These are phyloP conservation scores for Hymenoscyphus occultus DNA, from an alignment of 2,329 filamentous ascomycete genomes.

Conservation along the genomic window DNA sequence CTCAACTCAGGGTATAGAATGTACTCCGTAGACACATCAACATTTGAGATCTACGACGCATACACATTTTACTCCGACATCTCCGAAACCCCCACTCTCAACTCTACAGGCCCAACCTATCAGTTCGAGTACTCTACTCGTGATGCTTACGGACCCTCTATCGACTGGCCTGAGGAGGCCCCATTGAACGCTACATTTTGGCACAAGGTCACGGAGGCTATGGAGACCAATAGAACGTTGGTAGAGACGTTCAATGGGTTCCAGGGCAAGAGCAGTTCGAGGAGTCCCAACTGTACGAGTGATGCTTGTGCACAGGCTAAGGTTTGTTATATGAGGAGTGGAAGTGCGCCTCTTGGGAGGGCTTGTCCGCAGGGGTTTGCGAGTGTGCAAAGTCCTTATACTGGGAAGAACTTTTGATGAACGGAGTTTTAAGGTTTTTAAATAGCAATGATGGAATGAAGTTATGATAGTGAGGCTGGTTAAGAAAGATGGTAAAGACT, in stretches of 20 bases:
- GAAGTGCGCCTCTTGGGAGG: slow-evolving; percentile 49
- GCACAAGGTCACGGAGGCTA: slow-evolving; percentile 55
- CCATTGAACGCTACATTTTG: slow-evolving; percentile 59
- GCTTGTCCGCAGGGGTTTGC: slow-evolving; percentile 51
- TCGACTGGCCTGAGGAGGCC: slow-evolving; percentile 45
- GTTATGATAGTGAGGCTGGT: background rate
- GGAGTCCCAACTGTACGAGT: slow-evolving; percentile 51
- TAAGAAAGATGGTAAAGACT: background rate
- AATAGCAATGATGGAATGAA: background rate
- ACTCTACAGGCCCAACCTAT: slow-evolving; percentile 45
- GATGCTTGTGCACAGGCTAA: slow-evolving; percentile 51
- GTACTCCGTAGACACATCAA: slow-evolving; percentile 53
- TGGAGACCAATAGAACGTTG: slow-evolving; percentile 50
- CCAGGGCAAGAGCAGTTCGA: slow-evolving; percentile 50
- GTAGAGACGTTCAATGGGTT: slow-evolving; percentile 49
- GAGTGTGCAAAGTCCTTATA: slow-evolving; percentile 40
- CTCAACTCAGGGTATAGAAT: slow-evolving; percentile 52
- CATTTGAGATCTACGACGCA: slow-evolving; percentile 52
- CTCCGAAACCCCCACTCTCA: slow-evolving; percentile 41
- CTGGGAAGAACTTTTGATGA: slow-evolving; percentile 36
- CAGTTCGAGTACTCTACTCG: slow-evolving; percentile 51
- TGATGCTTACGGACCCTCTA: slow-evolving; percentile 45
- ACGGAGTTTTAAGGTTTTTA: background rate
- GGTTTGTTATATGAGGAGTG: slow-evolving; percentile 58
- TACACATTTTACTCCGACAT: slow-evolving; percentile 54